Percentiles rank a stretch among this genome's conserved stretches.
Conservation (phyloP, 2,329 filamentous ascomycete species). For the Fonsecaea multimorphosa region DNA sequence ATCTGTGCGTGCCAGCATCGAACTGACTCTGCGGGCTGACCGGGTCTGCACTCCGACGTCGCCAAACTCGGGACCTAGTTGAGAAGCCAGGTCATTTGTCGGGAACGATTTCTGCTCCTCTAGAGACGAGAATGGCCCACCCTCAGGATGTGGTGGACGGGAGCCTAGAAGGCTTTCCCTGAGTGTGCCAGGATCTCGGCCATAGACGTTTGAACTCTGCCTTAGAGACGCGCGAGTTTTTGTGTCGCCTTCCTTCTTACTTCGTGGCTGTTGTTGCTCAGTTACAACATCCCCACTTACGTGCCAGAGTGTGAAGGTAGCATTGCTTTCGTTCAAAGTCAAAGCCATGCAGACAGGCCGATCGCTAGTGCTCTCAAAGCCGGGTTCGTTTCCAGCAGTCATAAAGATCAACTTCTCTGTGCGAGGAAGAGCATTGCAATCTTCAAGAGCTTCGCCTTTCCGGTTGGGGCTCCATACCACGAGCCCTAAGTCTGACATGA, state of each 20-base stretch:
- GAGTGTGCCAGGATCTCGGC: slow-evolving; percentile 63
- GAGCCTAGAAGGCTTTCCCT: slow-evolving; percentile 77
- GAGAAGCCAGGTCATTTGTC: slow-evolving; percentile 67
- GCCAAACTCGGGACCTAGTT: slow-evolving; percentile 71
- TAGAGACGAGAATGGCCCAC: slow-evolving; percentile 38
- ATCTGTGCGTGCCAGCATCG: slow-evolving; percentile 84
- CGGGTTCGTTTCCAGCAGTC: slow-evolving; percentile 28
- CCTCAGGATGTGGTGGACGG: slow-evolving; percentile 43
- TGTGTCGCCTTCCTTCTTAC: slow-evolving; percentile 43
- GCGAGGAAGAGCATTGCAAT: slow-evolving; percentile 33
- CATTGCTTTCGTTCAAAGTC: slow-evolving; percentile 35
- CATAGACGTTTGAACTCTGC: slow-evolving; percentile 69
- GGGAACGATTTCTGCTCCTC: slow-evolving; percentile 60
- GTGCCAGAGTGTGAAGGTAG: slow-evolving; percentile 38
- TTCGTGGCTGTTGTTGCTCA: slow-evolving; percentile 52
- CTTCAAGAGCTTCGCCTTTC: slow-evolving; percentile 32
- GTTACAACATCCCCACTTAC: slow-evolving; percentile 51
- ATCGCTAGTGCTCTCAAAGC: background rate
- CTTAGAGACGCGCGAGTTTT: slow-evolving; percentile 50
- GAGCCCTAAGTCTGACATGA: slow-evolving; percentile 39
- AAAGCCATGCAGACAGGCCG: slow-evolving; percentile 31
- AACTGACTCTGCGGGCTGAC: slow-evolving; percentile 83
- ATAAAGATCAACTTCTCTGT: slow-evolving; percentile 36
- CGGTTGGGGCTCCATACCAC: slow-evolving; percentile 36
- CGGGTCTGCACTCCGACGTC: slow-evolving; percentile 61